Conservation (phyloP, 2,329 filamentous ascomycete species). For the Fusarium sp. region DNA sequence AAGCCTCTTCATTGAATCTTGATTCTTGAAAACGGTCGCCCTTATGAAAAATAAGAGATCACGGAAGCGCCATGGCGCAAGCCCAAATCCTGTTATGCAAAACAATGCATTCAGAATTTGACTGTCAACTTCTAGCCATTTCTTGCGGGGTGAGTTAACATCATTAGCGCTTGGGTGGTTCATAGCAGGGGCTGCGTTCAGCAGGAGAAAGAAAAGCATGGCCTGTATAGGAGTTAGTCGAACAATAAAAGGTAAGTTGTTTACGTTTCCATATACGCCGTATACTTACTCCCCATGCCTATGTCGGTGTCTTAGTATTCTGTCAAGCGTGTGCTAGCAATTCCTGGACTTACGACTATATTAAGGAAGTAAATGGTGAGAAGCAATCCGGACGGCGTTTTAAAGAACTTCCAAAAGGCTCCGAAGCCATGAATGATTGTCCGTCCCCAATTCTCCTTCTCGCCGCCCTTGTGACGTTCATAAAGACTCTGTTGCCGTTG, state of each 20-base stretch:
- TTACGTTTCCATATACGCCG: not conserved
- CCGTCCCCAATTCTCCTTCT: not conserved
- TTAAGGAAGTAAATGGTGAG: not conserved
- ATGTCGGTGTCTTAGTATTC: not conserved
- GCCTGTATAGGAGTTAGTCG: not conserved
- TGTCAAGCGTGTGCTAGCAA: no score
- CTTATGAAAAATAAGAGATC: constrained; percentile 48
- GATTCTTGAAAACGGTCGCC: not conserved
- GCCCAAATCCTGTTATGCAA: constrained; percentile 85
- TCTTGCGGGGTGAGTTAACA: constrained; percentile 77
- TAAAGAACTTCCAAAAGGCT: not conserved
- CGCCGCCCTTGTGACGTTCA: not conserved
- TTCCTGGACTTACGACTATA: not conserved
- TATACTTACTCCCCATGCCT: not conserved
- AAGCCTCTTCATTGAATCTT: not conserved
- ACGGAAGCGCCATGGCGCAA: constrained; percentile 84
- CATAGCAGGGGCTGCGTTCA: not conserved
- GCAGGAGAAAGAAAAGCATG: constrained; percentile 1
- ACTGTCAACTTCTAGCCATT: constrained; percentile 86
- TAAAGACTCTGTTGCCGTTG: not conserved
- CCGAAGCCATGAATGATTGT: not conserved
- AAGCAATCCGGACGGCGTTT: constrained; percentile 56
- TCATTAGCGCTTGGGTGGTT: constrained; percentile 58
- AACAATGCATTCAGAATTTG: constrained; percentile 84
- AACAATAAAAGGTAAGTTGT: not conserved